Conservation (phyloP, 148 eudicot genomes). For the Silene latifolia region DNA sequence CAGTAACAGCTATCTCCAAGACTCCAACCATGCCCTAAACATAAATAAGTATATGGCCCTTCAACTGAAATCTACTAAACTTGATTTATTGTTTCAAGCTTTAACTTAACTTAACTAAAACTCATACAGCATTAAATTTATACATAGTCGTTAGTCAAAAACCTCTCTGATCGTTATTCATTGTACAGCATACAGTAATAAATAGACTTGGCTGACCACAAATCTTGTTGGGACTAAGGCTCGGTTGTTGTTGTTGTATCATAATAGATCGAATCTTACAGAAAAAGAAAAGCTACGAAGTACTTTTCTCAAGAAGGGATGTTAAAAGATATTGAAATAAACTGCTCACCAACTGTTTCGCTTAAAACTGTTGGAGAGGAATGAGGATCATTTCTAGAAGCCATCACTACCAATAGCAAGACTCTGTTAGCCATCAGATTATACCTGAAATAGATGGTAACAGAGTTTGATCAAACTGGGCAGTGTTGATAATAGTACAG, state of each 20-base stretch:
- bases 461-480: neutral
- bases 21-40: too few species aligned
- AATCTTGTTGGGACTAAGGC: too few species aligned
- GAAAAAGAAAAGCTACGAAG: neutral
- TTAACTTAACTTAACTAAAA: too few species aligned
- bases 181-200: too few species aligned
- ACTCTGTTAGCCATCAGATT: slow-evolving; percentile 98
- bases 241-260: too few species aligned
- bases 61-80: too few species aligned
- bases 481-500: slow-evolving; percentile 3
- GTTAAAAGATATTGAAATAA: neutral
- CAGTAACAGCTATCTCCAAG: too few species aligned
- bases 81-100: too few species aligned
- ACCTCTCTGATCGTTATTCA: neutral
- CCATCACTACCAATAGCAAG: slow-evolving; percentile 87
- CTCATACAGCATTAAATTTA: neutral
- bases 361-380: slow-evolving; percentile 55
- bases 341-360: slow-evolving; percentile 80
- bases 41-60: too few species aligned
- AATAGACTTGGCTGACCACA: too few species aligned
- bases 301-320: neutral
- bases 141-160: neutral
- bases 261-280: neutral
- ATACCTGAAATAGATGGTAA: slow-evolving; percentile 50
- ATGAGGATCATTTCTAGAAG: slow-evolving; percentile 64